These are phyloP conservation scores for Pisolithus sp. DNA, from an alignment of 768 basidiomycete species.

Conservation along the genomic window DNA sequence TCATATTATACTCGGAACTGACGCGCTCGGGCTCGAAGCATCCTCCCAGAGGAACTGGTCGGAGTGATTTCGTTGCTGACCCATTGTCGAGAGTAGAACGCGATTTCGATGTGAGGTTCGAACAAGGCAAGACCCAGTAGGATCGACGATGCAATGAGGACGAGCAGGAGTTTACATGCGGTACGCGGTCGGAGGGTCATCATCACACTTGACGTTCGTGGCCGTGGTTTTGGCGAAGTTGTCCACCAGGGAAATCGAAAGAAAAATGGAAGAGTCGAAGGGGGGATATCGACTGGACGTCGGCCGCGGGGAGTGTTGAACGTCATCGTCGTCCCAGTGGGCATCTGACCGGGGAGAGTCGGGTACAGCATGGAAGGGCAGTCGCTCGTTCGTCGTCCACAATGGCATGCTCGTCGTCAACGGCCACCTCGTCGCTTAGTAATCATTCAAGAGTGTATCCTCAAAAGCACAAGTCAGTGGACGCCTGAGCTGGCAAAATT, in stretches of 20 bases:
- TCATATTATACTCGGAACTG: constrained; percentile 63
- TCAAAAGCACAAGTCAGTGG: too few relatives aligned
- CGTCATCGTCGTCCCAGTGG: background rate
- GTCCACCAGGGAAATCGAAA: too few relatives aligned
- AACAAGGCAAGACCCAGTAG: constrained; percentile 52
- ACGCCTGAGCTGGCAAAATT: background rate
- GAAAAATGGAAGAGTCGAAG: background rate
- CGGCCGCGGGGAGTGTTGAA: constrained; percentile 21
- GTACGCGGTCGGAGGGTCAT: constrained; percentile 25
- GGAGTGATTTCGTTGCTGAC: constrained; percentile 64
- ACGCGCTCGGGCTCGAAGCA: constrained; percentile 66
- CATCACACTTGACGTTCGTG: constrained; percentile 13
- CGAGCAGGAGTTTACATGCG: constrained; percentile 42
- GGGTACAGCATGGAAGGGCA: constrained; percentile 43
- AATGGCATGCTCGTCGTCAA: constrained; percentile 26
- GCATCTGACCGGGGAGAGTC: constrained; percentile 18
- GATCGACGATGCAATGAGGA: constrained; percentile 31
- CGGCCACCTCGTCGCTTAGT: background rate
- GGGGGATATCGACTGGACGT: constrained; percentile 9
- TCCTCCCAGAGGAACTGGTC: constrained; percentile 54
- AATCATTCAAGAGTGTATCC: background rate
- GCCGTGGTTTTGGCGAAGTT: constrained; percentile 22
- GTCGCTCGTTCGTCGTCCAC: constrained; percentile 39
- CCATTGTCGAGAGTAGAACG: constrained; percentile 75
- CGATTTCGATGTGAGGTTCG: constrained; percentile 82